phyloP scores from a whole-genome alignment of 169 alveolate genomes.

The Neospora caninum region DNA sequence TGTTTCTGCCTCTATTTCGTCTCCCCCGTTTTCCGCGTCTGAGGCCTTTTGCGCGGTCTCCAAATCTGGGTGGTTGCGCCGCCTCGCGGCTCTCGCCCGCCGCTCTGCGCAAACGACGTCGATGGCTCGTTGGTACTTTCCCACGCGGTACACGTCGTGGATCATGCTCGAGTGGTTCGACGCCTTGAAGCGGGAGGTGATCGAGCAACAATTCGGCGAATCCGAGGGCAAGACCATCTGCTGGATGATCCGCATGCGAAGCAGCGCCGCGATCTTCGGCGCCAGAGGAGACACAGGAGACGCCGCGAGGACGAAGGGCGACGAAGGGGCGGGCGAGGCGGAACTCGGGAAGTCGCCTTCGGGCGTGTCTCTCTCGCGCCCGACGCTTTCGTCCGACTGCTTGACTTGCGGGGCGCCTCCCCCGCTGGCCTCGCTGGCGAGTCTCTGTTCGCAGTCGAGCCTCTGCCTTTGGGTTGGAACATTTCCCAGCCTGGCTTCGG shows the following conservation, averaged over 20 bases:
- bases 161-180: constrained; percentile 59
- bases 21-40: not conserved
- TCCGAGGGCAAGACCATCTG: constrained; percentile 45
- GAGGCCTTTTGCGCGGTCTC: not conserved
- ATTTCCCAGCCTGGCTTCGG: too few relatives aligned
- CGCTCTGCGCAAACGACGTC: constrained; percentile 10
- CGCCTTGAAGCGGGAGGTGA: constrained; percentile 59
- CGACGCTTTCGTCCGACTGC: too few relatives aligned
- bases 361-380: too few relatives aligned
- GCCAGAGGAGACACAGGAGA: not conserved
- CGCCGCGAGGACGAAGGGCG: too few relatives aligned
- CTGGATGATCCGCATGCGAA: constrained; percentile 37
- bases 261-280: constrained; percentile 18
- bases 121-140: constrained; percentile 57
- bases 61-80: not conserved
- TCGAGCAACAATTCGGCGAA: constrained; percentile 35
- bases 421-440: too few relatives aligned
- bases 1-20: not conserved
- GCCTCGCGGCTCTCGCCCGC: not conserved
- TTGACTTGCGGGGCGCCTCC: too few relatives aligned
- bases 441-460: too few relatives aligned
- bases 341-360: too few relatives aligned
- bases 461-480: too few relatives aligned
- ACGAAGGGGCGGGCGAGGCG: too few relatives aligned
- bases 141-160: constrained; percentile 51